Conservation (phyloP, 352 stramenopile species). For the Phytophthora sojae region DNA sequence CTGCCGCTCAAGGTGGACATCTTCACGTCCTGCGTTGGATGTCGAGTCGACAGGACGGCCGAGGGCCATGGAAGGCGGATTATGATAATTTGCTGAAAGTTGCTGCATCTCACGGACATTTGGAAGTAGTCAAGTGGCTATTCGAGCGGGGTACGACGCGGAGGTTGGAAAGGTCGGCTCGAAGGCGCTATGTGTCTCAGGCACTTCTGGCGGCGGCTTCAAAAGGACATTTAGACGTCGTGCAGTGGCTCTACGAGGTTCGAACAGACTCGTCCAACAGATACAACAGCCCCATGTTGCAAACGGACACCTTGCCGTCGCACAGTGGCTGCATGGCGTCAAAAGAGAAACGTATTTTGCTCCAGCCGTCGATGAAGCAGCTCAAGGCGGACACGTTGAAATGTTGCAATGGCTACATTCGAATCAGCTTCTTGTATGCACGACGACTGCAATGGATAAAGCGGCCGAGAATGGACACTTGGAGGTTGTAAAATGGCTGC, state of each 20-base stretch:
- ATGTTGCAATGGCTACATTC: not conserved
- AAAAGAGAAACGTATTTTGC: not conserved
- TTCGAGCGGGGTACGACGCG: not conserved
- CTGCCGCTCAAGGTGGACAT: conserved; percentile 2
- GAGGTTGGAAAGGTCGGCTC: not conserved
- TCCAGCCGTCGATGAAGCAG: not conserved
- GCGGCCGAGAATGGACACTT: not conserved
- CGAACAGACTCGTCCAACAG: not conserved
- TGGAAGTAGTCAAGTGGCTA: not conserved
- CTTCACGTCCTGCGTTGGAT: conserved; percentile 4
- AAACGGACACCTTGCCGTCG: not conserved
- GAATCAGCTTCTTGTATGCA: not conserved
- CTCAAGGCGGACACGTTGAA: not conserved
- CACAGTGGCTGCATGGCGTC: not conserved
- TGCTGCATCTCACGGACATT: not conserved
- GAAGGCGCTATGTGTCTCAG: not conserved
- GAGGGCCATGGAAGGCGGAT: conserved; percentile 3
- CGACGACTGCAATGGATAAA: not conserved
- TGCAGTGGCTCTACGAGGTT: conserved; percentile 2
- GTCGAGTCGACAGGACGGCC: not conserved
- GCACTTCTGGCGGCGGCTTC: not conserved
- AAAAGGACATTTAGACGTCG: not conserved
- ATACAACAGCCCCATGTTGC: not conserved
- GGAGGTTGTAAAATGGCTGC: not conserved
- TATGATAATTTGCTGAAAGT: not conserved